Evolutionary conservation across 768 basidiomycete species (phyloP).

Genomic region (Sporobolomyces roseus): DNA sequence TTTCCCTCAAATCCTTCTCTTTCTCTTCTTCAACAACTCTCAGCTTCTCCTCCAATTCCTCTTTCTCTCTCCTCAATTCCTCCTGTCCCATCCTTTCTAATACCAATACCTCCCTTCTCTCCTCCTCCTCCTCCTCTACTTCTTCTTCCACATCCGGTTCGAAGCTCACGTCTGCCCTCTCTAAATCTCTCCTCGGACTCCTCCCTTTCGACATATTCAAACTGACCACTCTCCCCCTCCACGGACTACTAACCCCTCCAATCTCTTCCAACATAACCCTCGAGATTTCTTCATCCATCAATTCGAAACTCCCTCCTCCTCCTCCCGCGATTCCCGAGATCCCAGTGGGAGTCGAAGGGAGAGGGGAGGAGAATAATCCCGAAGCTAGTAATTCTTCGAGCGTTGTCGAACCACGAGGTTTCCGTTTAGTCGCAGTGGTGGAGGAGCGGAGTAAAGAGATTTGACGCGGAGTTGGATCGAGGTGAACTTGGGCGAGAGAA

Average conservation of each 20-base stretch:
- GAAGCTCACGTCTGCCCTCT: background rate
- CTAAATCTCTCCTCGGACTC: background rate
- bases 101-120: background rate
- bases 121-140: background rate
- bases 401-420: background rate
- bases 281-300: slow-evolving; percentile 4
- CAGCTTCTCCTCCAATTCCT: background rate
- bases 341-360: background rate
- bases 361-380: slow-evolving; percentile 3
- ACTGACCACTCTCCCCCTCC: slow-evolving; percentile 12
- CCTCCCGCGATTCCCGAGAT: background rate
- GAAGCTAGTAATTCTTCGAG: slow-evolving; percentile 3
- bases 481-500: background rate
- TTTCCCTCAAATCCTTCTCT: background rate
- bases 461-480: background rate
- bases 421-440: background rate
- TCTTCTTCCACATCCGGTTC: background rate
- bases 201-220: background rate
- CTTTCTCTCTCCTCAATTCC: slow-evolving; percentile 1
- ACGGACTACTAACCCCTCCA: background rate
- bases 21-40: background rate
- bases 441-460: background rate
- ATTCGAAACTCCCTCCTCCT: slow-evolving; percentile 10
- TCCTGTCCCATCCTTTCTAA: background rate
- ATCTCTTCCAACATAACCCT: slow-evolving; percentile 9